phyloP scores from a whole-genome alignment of 305 asterid genomes.

The Fraxinus latifolia region DNA sequence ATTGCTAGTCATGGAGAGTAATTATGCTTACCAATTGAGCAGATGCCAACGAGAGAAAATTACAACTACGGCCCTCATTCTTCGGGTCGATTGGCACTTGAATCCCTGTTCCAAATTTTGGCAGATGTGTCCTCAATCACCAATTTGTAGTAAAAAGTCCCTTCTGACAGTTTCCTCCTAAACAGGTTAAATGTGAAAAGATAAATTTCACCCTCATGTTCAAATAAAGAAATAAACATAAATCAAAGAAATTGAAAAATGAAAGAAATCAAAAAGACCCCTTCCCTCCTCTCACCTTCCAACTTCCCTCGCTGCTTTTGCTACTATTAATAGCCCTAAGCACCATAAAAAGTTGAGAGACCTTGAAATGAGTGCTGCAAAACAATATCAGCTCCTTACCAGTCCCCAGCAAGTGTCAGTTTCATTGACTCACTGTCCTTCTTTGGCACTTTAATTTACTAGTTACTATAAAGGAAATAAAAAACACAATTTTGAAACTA shows the following conservation, averaged over 20 bases:
- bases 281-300: background rate
- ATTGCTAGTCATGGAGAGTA: slow-evolving; percentile 12
- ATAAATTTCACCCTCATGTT: background rate
- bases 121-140: background rate
- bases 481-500: background rate
- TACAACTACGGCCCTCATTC: background rate
- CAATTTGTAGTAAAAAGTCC: background rate
- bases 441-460: background rate
- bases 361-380: background rate
- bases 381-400: background rate
- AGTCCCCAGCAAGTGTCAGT: background rate
- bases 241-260: background rate
- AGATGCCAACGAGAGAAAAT: background rate
- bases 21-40: slow-evolving; percentile 2
- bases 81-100: background rate
- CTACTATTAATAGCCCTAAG: background rate
- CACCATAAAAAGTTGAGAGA: background rate
- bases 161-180: background rate
- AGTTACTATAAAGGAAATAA: background rate
- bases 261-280: background rate
- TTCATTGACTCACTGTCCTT: background rate
- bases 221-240: background rate
- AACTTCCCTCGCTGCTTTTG: background rate
- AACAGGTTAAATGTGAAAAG: background rate
- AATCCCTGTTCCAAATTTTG: background rate